These are phyloP conservation scores for Gaeumannomyces sp. DNA, from an alignment of 2,329 filamentous ascomycete species.

Conservation along the genomic window DNA sequence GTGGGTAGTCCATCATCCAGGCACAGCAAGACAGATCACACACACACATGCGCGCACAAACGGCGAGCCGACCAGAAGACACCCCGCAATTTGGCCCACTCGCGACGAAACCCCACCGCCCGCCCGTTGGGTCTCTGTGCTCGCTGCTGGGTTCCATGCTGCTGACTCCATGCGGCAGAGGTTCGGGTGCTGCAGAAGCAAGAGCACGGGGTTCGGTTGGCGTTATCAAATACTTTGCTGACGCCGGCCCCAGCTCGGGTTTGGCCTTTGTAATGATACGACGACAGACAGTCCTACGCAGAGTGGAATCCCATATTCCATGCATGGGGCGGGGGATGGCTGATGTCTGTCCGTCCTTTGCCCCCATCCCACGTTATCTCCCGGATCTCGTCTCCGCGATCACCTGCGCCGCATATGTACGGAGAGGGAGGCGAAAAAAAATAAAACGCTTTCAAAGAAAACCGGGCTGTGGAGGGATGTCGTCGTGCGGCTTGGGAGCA, in stretches of 20 bases:
- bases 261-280: not conserved
- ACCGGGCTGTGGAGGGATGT: not conserved
- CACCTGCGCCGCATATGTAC: not conserved
- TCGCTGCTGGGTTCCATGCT: not conserved
- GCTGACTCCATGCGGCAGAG: not conserved
- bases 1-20: too few species aligned
- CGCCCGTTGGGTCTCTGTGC: too few species aligned
- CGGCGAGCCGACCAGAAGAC: too few species aligned
- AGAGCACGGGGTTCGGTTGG: not conserved
- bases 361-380: not conserved
- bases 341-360: not conserved
- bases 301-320: not conserved
- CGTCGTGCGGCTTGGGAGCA: too few species aligned
- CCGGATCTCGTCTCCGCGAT: not conserved
- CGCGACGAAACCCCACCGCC: not conserved
- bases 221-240: not conserved
- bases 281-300: not conserved
- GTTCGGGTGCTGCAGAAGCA: not conserved
- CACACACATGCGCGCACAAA: too few species aligned
- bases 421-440: not conserved
- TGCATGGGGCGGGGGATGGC: not conserved
- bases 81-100: not conserved
- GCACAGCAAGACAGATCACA: too few species aligned
- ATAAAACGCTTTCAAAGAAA: not conserved
- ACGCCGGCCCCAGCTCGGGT: not conserved